Base-by-base conservation (phyloP, 768 basidiomycete species). In the Pholiota microspora region DNA sequence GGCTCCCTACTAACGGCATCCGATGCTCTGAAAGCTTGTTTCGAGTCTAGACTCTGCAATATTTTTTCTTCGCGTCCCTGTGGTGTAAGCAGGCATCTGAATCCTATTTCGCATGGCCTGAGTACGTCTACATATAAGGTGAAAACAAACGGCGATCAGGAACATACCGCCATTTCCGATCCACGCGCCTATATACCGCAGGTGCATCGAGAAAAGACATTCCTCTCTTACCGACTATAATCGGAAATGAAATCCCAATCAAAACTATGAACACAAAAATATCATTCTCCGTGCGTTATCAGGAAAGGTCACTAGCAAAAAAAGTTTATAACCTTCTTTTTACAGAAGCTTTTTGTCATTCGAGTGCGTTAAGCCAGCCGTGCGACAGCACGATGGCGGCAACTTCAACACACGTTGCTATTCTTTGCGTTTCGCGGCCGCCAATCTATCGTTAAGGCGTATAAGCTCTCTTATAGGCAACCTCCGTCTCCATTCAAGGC, bases 121-220 rank as follows among this genome's bases (percentile, higher is more conserved):
- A 10, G 21, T 9, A 24, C 23, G 40, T 16, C 23, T 23, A 42
- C 4, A 16, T 42, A 21, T 18, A 12, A 18, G 40, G 40, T 21
- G 4, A 5, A 42, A 21, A 8, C n/a, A 16, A 21, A 15, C 49
- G 51, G 51, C 40, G 51, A 51, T 51, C 51, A 51, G 50, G 50
- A 51, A 42, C 50, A 18, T 15, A 25, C 31, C n/a, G 16, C 28
- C 29, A 5, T 29, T 28, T 9, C 38, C 16, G 25, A 36, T n/a
- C 49, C 35, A 16, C 23, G 36, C 35, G 9, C 27, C 7, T 27
- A 25, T 38, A n/a, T 12, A 9, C 1, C 34, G 36, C 34, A 38
- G 6, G 29, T 23, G 35, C 34, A 18, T 5, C 4, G n/a, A 13
- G 24, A 27, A 27, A 36, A 40, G 21, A 27, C 12, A 10, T 4